Evolutionary conservation across 176 grass and related monocot genomes (phyloP).

Genomic region (Musa acuminata): DNA sequence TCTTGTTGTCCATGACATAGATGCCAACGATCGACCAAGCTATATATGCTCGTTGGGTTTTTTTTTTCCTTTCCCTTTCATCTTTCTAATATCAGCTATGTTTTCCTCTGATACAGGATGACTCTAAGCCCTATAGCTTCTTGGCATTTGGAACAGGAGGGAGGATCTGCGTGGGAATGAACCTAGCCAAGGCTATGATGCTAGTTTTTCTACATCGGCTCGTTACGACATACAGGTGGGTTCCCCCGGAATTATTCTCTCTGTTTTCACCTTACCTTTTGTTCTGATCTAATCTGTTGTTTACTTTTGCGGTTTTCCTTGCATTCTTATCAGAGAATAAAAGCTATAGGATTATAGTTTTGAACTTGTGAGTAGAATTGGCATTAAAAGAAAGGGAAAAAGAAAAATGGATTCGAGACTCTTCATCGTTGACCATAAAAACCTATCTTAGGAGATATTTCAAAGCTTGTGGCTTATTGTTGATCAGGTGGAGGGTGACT

Average conservation of each 20-base stretch:
- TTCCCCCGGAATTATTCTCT: too few relatives aligned
- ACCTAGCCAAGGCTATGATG: constrained; percentile 88
- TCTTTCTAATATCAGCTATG: neutral
- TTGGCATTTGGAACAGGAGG: constrained; percentile 74
- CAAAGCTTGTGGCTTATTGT: neutral
- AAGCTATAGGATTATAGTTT: too few relatives aligned
- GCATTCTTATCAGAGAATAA: neutral
- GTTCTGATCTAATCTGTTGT: too few relatives aligned
- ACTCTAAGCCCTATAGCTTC: constrained; percentile 50
- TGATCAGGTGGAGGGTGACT: constrained; percentile 60
- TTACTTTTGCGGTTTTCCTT: too few relatives aligned
- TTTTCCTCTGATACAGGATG: constrained; percentile 29
- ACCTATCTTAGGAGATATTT: neutral
- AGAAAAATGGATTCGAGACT: too few relatives aligned
- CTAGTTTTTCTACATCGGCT: constrained; percentile 73
- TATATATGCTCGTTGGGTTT: neutral
- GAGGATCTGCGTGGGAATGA: constrained; percentile 77
- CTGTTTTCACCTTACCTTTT: too few relatives aligned
- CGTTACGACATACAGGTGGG: constrained; percentile 58
- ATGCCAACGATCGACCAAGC: neutral
- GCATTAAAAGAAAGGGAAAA: neutral
- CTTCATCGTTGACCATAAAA: too few relatives aligned
- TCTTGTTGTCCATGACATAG: neutral
- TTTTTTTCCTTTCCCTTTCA: neutral
- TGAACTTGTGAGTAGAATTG: neutral